Evolutionary conservation across 1,284 basidiomycete species (phyloP).

Genomic region (Microbotryum saponariae): DNA sequence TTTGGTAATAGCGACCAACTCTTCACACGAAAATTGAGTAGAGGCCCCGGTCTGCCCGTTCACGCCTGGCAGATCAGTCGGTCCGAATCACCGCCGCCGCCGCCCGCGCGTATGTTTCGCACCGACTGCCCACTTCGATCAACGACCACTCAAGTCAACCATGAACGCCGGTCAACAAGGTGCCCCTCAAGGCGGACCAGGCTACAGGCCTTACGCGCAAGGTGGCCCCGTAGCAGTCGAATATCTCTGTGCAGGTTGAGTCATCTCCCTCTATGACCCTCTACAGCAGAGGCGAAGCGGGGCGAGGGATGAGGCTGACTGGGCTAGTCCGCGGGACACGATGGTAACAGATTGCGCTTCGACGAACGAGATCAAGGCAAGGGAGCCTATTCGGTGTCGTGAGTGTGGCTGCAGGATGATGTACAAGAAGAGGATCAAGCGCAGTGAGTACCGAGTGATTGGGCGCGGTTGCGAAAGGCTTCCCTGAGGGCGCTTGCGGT

Average conservation of each 20-base stretch:
- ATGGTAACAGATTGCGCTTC: slow-evolving; percentile 71
- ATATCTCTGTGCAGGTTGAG: slow-evolving; percentile 82
- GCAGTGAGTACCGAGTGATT: slow-evolving; percentile 60
- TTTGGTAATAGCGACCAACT: too few species aligned
- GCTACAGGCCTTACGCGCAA: not conserved
- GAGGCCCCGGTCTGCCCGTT: too few species aligned
- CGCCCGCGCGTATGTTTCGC: too few species aligned
- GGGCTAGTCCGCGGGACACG: not conserved
- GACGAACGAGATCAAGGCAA: slow-evolving; percentile 83
- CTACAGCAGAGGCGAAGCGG: slow-evolving; percentile 2
- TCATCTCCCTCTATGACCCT: slow-evolving; percentile 20
- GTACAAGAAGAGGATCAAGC: slow-evolving; percentile 95
- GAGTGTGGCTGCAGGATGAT: slow-evolving; percentile 98
- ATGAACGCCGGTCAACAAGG: too few species aligned
- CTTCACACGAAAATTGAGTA: too few species aligned
- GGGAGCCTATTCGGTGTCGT: slow-evolving; percentile 90
- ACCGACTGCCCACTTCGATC: too few species aligned
- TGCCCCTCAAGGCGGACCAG: not conserved
- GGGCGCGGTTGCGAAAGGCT: too few species aligned
- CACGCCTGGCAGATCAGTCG: too few species aligned
- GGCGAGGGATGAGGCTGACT: not conserved
- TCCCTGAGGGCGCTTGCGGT: too few species aligned
- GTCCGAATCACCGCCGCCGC: too few species aligned
- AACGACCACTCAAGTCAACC: too few species aligned
- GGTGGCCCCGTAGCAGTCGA: slow-evolving; percentile 49